Conservation (phyloP, 106 monocot genomes). For the Hemerocallis citrina region DNA sequence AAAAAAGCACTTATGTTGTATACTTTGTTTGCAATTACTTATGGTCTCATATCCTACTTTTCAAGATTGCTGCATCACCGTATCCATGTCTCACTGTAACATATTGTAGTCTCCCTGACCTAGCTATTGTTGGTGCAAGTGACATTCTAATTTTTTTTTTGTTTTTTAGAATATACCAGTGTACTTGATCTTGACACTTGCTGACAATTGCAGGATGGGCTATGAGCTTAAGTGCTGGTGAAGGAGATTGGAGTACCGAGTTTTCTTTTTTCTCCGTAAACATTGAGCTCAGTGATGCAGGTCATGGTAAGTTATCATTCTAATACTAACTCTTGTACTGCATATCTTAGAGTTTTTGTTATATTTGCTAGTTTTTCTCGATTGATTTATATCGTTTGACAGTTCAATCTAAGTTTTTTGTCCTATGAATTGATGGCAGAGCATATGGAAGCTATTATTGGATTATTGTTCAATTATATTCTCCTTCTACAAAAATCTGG, state of each 20-base stretch:
- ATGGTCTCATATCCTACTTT: no score
- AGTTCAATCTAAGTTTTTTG: neutral
- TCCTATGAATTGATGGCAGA: slow-evolving; percentile 31
- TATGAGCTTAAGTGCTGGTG: slow-evolving; percentile 74
- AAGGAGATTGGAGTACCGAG: slow-evolving; percentile 58
- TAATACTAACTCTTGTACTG: neutral
- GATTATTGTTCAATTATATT: slow-evolving; percentile 84
- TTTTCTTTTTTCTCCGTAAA: slow-evolving; percentile 80
- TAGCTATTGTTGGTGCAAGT: no score
- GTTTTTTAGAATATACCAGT: neutral
- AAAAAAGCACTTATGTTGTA: no score
- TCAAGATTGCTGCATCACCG: no score
- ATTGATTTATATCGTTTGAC: no score
- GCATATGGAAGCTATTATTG: slow-evolving; percentile 84
- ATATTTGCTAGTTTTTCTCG: no score
- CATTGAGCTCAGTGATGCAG: slow-evolving; percentile 84
- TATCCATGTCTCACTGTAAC: no score
- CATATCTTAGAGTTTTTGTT: neutral
- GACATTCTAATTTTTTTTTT: no score
- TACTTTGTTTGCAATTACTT: no score
- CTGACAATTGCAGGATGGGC: slow-evolving; percentile 68
- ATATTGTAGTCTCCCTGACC: no score
- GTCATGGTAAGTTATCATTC: slow-evolving; percentile 53
- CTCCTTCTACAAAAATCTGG: slow-evolving; percentile 55
- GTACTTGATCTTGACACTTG: neutral